Evolutionary conservation across 331 rosid genomes (phyloP), one percentile per base, ranked within the genome.

Genomic region (Arachis monticola): DNA sequence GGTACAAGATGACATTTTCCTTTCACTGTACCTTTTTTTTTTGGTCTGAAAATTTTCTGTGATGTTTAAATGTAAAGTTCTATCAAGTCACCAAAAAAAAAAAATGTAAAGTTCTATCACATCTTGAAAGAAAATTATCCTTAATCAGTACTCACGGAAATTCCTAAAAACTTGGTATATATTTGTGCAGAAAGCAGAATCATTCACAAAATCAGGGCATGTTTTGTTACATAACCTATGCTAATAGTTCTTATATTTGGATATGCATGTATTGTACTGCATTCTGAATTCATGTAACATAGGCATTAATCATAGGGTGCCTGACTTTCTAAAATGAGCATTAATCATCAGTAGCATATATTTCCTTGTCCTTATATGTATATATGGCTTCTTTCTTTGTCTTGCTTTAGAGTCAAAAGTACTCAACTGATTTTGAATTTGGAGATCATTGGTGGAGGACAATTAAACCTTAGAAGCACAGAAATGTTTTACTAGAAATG

Each of bases 1-100:
- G 96, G 99, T 94, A 80, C 65, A 46, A 72, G 64, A 73, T 32
- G 63, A 31, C 14, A 3, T 46, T 66, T n/a, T 60, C 53, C 17
- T 53, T 80, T 53, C 57, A 7, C 41, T 30, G 22, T 65, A 7
- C 38, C 1, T 22, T 59, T 72, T 66, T 72, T 66, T 27, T 13
- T 40, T 32, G 0, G 35, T 72, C 8, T 77, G 57, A 17, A 67
- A 67, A 72, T 52, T 72, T 7, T 64, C 10, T 38, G 13, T 13
- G 58, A 56, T 72, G 57, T 45, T 72, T 77, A 7, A 67, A 27
- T 56, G 38, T 9, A 5, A 32, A 22, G 27, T 22, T 22, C 27
- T 22, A 22, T 22, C 27, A 22, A 22, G 27, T 22, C 27, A 22
- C 27, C 27, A 22, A 22, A 22, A 22, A 22, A 22, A 22, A 22